Percentiles rank a stretch among this genome's conserved stretches.
These are phyloP conservation scores for Solanum virginianum DNA, from an alignment of 257 asterid genomes.

Conservation along the genomic window DNA sequence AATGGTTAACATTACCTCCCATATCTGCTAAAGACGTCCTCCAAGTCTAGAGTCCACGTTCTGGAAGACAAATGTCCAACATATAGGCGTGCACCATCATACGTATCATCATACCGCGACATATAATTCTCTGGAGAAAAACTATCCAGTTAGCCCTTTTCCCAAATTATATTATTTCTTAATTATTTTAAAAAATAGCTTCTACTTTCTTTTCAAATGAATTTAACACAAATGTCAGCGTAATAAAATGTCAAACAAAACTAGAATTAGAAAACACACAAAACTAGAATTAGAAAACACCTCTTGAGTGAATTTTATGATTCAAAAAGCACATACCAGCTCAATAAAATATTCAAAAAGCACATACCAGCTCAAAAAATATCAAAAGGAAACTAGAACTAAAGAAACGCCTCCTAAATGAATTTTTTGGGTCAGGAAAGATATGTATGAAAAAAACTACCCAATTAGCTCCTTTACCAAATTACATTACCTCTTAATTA, in stretches of 20 bases:
- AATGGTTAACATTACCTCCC: constrained; percentile 26
- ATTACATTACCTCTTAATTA: neutral
- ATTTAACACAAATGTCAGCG: neutral
- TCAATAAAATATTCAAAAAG: neutral
- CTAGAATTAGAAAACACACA: too few species aligned
- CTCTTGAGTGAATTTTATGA: neutral
- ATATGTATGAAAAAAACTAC: neutral
- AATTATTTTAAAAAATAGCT: neutral
- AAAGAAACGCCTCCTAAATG: neutral
- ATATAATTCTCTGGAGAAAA: constrained; percentile 21
- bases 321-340: neutral
- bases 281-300: too few species aligned
- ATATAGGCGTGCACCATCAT: constrained; percentile 37
- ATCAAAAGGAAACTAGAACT: neutral
- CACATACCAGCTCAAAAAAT: too few species aligned
- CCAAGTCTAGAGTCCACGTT: constrained; percentile 48
- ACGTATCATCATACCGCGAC: constrained; percentile 51
- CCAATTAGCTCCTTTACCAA: neutral
- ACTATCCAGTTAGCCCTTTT: neutral
- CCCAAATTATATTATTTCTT: neutral
- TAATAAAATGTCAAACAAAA: too few species aligned
- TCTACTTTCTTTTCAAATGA: neutral
- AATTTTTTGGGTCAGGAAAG: neutral
- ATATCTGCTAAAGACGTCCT: constrained; percentile 42
- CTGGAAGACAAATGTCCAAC: constrained; percentile 47